Base-by-base conservation (phyloP, 1,284 basidiomycete genomes). In the Malassezia sp. region DNA sequence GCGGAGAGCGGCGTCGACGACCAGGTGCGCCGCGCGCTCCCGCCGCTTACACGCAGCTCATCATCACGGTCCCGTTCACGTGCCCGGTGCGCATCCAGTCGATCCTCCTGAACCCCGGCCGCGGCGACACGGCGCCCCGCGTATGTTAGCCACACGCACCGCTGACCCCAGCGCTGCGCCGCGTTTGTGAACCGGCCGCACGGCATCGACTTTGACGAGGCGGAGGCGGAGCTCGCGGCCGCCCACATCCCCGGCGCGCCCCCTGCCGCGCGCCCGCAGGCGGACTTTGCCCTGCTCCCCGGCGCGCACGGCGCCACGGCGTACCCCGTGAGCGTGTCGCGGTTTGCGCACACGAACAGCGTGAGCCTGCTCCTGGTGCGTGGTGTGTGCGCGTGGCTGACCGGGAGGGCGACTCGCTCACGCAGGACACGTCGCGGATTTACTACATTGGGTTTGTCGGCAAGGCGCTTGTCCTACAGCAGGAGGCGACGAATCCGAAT, bases 381-480 rank as follows among this genome's bases (percentile, higher is more conserved):
- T 57, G n/a, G n/a, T n/a, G n/a, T 22, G 18, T 30, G 5, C 17
- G 18, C 18, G 11, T 7, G 15, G 17, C 37, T 30, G 24, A 34
- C 39, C 36, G 27, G 24, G 31, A 42, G 42, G 52, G 49, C 18
- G 59, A 66, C 29, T 65, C 51, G 44, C 56, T 9, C 52, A 55
- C 45, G 45, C 48, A 36, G 29, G 40, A 42, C 0, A 48, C 58
- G 21, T 63, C 61, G 8, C 53, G 59, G 29, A 50, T 67, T 46
- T 68, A 58, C 55, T 68, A 62, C 31, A 56, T 68, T 37, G 63
- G 63, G 23, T 65, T 68, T 48, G 41, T 61, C 10, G 66, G 66
- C 22, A 60, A 56, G 4, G 60, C 64, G 1, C 56, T 61, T 18
- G 49, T 59, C 8, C 52, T 60, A 27, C 55, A 54, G 30, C 47